Conservation (phyloP, 306 rosid species). For the Glycine latifolia region DNA sequence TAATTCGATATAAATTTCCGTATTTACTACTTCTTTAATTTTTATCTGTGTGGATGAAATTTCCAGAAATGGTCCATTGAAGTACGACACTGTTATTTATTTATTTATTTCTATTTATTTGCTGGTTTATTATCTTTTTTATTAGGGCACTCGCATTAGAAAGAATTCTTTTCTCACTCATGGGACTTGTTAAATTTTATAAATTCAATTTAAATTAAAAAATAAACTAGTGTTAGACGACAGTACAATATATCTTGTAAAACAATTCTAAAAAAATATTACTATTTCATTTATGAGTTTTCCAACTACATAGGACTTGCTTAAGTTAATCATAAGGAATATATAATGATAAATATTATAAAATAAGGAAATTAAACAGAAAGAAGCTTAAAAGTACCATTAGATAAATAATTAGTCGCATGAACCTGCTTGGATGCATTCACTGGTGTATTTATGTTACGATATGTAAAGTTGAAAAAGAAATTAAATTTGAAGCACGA, state of each 20-base stretch:
- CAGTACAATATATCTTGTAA: neutral
- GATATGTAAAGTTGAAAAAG: slow-evolving; percentile 1
- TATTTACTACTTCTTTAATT: neutral
- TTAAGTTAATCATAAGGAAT: neutral
- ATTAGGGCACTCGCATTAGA: neutral
- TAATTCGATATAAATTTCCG: neutral
- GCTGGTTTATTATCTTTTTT: neutral
- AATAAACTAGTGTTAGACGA: neutral
- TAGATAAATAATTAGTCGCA: neutral
- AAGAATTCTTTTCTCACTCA: neutral
- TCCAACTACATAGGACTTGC: neutral
- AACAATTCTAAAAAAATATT: neutral
- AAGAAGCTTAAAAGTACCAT: neutral
- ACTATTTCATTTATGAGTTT: neutral
- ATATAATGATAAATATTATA: neutral
- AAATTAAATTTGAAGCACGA: slow-evolving; percentile 11
- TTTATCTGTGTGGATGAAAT: neutral
- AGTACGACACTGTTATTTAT: neutral
- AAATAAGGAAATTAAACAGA: neutral
- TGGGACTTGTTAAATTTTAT: neutral
- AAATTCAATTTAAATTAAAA: neutral
- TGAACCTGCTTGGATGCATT: neutral
- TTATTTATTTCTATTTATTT: neutral
- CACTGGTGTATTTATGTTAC: neutral
- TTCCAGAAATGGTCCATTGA: neutral